Evolutionary conservation across 129 eudicot genomes (phyloP).

Genomic region (Escallonia herrerae): DNA sequence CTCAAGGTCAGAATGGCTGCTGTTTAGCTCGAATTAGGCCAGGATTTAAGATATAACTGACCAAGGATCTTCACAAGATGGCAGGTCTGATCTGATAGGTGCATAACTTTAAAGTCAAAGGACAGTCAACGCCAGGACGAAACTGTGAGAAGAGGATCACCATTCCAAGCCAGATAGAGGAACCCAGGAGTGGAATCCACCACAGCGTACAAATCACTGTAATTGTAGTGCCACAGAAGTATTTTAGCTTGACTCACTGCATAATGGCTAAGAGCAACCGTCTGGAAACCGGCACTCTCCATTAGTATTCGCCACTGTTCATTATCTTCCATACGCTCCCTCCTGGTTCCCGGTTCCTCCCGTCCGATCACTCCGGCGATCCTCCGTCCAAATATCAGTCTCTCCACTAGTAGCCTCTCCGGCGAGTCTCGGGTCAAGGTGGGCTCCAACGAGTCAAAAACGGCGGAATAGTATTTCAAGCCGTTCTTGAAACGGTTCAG

Average conservation of each 20-base stretch:
- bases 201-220: slow-evolving; percentile 53
- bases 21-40: background rate
- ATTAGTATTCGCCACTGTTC: slow-evolving; percentile 66
- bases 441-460: slow-evolving; percentile 77
- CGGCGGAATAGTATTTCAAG: slow-evolving; percentile 47
- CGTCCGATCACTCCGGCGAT: slow-evolving; percentile 59
- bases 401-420: slow-evolving; percentile 70
- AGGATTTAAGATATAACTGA: background rate
- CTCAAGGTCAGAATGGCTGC: background rate
- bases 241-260: slow-evolving; percentile 85
- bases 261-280: slow-evolving; percentile 66
- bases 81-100: background rate
- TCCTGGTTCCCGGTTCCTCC: slow-evolving; percentile 39
- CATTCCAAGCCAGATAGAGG: slow-evolving; percentile 85
- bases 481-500: slow-evolving; percentile 59
- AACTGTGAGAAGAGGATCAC: slow-evolving; percentile 71
- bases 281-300: slow-evolving; percentile 64
- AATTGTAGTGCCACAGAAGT: slow-evolving; percentile 78
- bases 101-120: background rate
- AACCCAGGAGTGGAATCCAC: slow-evolving; percentile 69
- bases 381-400: slow-evolving; percentile 56
- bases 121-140: slow-evolving; percentile 80
- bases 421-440: slow-evolving; percentile 45
- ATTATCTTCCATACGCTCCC: slow-evolving; percentile 77
- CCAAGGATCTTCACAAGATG: background rate